A percentile compares a stretch with the other conserved stretches of the same genome.
Conservation (phyloP, 495 filamentous ascomycete genomes). For the Xylaria nigripes region DNA sequence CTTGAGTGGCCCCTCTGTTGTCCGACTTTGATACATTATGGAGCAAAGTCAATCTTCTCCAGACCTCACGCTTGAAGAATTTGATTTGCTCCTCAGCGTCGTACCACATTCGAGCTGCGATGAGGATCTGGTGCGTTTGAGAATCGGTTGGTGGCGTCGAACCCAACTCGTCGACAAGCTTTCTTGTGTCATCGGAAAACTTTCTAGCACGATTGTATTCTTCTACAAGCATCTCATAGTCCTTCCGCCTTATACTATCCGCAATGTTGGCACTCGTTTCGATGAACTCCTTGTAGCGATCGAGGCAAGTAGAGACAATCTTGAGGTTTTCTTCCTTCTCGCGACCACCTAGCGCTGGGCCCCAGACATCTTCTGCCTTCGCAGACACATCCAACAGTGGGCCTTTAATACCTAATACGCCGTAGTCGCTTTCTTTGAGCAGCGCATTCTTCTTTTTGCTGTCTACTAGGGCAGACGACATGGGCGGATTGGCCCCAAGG, state of each 20-base stretch:
- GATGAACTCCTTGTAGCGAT: constrained; percentile 69
- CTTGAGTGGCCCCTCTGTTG: constrained; percentile 40
- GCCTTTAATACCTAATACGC: constrained; percentile 78
- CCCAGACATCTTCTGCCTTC: constrained; percentile 96
- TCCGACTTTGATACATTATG: constrained; percentile 40
- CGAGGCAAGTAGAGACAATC: constrained; percentile 60
- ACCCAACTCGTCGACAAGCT: constrained; percentile 47
- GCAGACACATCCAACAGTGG: constrained; percentile 81
- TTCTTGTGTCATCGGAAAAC: constrained; percentile 64
- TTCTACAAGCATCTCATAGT: constrained; percentile 80
- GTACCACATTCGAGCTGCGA: constrained; percentile 90
- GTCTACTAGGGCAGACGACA: constrained; percentile 29
- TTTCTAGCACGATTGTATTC: constrained; percentile 72
- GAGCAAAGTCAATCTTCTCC: constrained; percentile 63
- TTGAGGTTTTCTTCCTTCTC: constrained; percentile 84
- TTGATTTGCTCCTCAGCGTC: constrained; percentile 80
- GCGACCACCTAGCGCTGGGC: constrained; percentile 83
- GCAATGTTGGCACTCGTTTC: constrained; percentile 68
- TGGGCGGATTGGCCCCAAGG: constrained; percentile 26
- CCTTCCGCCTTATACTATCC: constrained; percentile 79
- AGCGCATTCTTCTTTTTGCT: constrained; percentile 79
- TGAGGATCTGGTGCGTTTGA: constrained; percentile 73
- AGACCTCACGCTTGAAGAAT: constrained; percentile 78
- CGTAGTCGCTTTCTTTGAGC: constrained; percentile 89
- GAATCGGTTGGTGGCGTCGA: constrained; percentile 50